Evolutionary conservation across 495 filamentous ascomycete species (phyloP).

Genomic region (Daldinia loculata): DNA sequence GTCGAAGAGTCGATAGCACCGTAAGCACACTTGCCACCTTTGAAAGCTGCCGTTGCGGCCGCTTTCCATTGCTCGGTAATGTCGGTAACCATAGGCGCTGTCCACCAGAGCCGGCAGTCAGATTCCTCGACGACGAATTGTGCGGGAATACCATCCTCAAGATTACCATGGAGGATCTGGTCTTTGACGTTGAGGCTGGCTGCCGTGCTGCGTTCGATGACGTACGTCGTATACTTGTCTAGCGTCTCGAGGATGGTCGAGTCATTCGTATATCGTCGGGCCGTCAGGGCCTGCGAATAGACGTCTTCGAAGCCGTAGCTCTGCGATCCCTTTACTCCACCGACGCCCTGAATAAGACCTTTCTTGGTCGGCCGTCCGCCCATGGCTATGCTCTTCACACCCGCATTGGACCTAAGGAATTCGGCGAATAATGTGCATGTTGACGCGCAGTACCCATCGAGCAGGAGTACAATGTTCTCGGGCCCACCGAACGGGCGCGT

Average conservation of each 20-base stretch:
- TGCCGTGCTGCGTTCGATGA: slow-evolving; percentile 38
- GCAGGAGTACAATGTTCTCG: slow-evolving; percentile 57
- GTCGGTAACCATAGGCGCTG: slow-evolving; percentile 58
- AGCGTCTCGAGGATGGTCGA: slow-evolving; percentile 57
- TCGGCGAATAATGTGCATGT: slow-evolving; percentile 69
- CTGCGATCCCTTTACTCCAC: slow-evolving; percentile 65
- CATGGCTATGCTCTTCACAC: slow-evolving; percentile 67
- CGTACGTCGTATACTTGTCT: slow-evolving; percentile 58
- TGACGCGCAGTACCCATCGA: slow-evolving; percentile 71
- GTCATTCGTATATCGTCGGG: slow-evolving; percentile 43
- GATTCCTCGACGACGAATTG: slow-evolving; percentile 65
- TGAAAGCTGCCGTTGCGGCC: slow-evolving; percentile 51
- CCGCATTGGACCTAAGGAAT: slow-evolving; percentile 62
- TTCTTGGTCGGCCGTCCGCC: slow-evolving; percentile 64
- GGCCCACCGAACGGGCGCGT: slow-evolving; percentile 53
- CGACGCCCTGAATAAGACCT: slow-evolving; percentile 70
- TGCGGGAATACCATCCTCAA: slow-evolving; percentile 52
- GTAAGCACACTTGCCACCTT: slow-evolving; percentile 47
- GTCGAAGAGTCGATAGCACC: slow-evolving; percentile 32
- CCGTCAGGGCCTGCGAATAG: slow-evolving; percentile 49
- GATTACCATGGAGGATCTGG: slow-evolving; percentile 48
- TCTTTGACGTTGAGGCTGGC: slow-evolving; percentile 54
- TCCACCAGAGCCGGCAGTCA: slow-evolving; percentile 65
- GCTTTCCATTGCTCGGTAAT: slow-evolving; percentile 59
- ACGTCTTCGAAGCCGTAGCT: slow-evolving; percentile 38